These are phyloP conservation scores for Xylaria sp. DNA, from an alignment of 2,329 filamentous ascomycete genomes.

Conservation along the genomic window DNA sequence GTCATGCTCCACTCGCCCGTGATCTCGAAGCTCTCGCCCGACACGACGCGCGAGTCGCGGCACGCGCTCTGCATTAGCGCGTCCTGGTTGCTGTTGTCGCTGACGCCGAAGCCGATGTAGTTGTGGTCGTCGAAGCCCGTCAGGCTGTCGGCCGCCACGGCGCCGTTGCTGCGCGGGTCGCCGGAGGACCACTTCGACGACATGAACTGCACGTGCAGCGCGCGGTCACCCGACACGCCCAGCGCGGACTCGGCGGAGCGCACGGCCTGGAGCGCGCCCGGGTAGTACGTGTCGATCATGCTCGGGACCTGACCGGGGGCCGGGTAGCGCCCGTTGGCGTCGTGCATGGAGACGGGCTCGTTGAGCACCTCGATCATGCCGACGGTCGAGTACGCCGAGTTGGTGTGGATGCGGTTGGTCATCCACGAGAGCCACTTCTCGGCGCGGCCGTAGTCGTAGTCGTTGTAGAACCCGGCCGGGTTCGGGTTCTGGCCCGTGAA, in stretches of 20 bases:
- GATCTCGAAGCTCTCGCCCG: conserved; percentile 38
- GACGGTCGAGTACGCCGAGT: conserved; percentile 62
- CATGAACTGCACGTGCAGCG: conserved; percentile 64
- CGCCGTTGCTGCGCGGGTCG: conserved; percentile 57
- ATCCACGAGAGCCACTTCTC: conserved; percentile 67
- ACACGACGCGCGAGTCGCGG: conserved; percentile 39
- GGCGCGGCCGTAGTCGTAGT: conserved; percentile 67
- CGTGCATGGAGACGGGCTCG: conserved; percentile 60
- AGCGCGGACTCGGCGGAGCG: conserved; percentile 60
- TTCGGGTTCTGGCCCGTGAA: conserved; percentile 45
- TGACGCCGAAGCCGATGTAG: conserved; percentile 60
- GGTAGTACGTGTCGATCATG: conserved; percentile 59
- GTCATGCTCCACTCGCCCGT: conserved; percentile 46
- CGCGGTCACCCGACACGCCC: conserved; percentile 54
- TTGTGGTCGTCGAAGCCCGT: conserved; percentile 68
- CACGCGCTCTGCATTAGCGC: conserved; percentile 42
- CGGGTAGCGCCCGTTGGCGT: conserved; percentile 45
- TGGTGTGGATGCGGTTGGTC: conserved; percentile 61
- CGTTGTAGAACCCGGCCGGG: conserved; percentile 64
- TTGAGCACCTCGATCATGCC: conserved; percentile 70
- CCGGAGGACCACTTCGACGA: conserved; percentile 66
- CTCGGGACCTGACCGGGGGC: conserved; percentile 40
- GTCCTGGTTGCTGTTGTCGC: conserved; percentile 32
- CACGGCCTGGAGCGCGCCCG: conserved; percentile 59
- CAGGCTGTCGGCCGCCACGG: conserved; percentile 56